Conservation (phyloP, 148 eudicot species). For the Fagopyrum homotropicum region DNA sequence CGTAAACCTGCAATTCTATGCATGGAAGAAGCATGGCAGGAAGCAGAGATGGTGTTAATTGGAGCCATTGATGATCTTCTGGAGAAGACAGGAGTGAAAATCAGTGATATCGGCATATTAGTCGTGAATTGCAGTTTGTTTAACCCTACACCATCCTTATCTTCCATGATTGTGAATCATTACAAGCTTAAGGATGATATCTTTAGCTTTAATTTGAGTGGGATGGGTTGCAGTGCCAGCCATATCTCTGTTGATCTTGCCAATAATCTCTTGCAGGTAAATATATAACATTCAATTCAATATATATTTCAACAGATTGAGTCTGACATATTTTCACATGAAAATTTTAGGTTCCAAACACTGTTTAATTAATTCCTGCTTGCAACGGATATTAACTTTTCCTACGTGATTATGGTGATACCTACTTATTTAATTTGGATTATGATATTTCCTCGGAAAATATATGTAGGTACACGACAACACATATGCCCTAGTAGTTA, state of each 20-base stretch:
- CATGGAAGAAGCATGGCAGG: conserved; percentile 37
- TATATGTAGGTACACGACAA: background rate
- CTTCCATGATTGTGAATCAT: conserved; percentile 45
- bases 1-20: conserved; percentile 31
- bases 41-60: conserved; percentile 37
- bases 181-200: conserved; percentile 39
- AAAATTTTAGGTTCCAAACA: no score
- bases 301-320: background rate
- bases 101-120: conserved; percentile 37
- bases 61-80: conserved; percentile 39
- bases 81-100: conserved; percentile 30
- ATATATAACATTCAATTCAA: background rate
- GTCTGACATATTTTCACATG: no score
- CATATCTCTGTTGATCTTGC: conserved; percentile 48
- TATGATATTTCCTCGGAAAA: no score
- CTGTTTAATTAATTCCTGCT: no score
- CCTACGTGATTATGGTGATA: no score
- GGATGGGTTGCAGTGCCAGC: conserved; percentile 48
- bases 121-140: conserved; percentile 40
- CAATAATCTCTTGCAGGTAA: conserved; percentile 21
- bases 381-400: no score
- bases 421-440: no score
- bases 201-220: conserved; percentile 37
- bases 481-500: conserved; percentile 8
- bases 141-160: conserved; percentile 39